A percentile compares a stretch with the other conserved stretches of the same genome.
Conservation (phyloP, 2,329 filamentous ascomycete species). For the Plenodomus biglobosus region DNA sequence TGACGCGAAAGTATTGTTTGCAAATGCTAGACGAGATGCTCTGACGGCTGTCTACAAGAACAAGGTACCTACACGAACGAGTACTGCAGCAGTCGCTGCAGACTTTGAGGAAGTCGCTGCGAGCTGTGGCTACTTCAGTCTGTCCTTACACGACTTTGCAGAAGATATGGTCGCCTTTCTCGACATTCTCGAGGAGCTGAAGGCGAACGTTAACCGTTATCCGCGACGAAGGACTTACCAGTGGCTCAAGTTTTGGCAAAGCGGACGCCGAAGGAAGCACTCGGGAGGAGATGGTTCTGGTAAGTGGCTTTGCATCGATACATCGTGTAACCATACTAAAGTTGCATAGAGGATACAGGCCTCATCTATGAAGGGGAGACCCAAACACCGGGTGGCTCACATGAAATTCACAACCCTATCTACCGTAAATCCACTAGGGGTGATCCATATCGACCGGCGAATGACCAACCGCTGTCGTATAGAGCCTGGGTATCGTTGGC, state of each 20-base stretch:
- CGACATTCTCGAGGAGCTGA: constrained; percentile 81
- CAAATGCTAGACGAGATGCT: constrained; percentile 71
- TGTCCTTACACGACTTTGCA: constrained; percentile 85
- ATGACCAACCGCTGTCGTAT: constrained; percentile 45
- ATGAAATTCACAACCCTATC: constrained; percentile 42
- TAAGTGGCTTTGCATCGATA: background rate
- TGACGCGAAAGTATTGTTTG: constrained; percentile 79
- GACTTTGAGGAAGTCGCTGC: constrained; percentile 97
- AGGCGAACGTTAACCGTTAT: constrained; percentile 66
- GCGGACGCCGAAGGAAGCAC: constrained; percentile 14
- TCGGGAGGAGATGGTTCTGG: constrained; percentile 15
- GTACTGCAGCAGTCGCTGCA: constrained; percentile 75
- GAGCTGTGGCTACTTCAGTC: constrained; percentile 96
- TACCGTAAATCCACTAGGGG: constrained; percentile 31
- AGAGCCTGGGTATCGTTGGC: constrained; percentile 58
- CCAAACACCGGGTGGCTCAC: constrained; percentile 32
- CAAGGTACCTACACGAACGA: constrained; percentile 69
- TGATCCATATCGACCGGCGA: constrained; percentile 31
- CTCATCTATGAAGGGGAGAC: constrained; percentile 30
- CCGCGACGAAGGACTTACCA: constrained; percentile 69
- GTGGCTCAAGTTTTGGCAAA: constrained; percentile 82
- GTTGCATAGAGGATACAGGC: constrained; percentile 21
- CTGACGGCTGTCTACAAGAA: constrained; percentile 77
- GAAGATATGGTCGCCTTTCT: constrained; percentile 85
- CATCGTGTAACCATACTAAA: constrained; percentile 20